These are phyloP conservation scores for Scleroderma bovista DNA, from an alignment of 768 basidiomycete species.

Conservation along the genomic window DNA sequence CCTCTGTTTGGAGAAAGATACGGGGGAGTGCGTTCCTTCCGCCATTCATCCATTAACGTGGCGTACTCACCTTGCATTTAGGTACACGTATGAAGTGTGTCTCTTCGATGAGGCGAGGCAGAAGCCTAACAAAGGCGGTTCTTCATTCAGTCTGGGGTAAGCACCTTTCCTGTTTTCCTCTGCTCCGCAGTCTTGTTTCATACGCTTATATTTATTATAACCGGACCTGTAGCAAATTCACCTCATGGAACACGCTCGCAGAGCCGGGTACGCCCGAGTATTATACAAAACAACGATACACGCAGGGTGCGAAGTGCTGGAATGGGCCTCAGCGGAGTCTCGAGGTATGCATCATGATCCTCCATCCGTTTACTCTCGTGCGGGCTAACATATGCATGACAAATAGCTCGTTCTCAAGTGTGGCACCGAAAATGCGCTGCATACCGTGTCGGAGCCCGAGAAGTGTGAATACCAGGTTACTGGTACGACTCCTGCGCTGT, in stretches of 20 bases:
- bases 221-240: constrained; percentile 51
- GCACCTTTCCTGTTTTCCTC: constrained; percentile 19
- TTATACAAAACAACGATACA: constrained; percentile 80
- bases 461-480: constrained; percentile 94
- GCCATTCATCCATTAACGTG: not conserved
- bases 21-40: constrained; percentile 76
- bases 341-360: constrained; percentile 43
- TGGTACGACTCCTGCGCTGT: constrained; percentile 81
- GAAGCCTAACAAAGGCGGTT: constrained; percentile 77
- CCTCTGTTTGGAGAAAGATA: constrained; percentile 71
- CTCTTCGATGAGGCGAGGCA: constrained; percentile 86
- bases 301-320: constrained; percentile 87
- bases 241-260: constrained; percentile 67
- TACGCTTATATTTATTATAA: not conserved
- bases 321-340: constrained; percentile 91
- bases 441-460: constrained; percentile 81
- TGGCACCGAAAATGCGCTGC: constrained; percentile 77
- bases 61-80: constrained; percentile 27
- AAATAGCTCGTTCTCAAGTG: constrained; percentile 74
- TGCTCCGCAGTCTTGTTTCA: not conserved
- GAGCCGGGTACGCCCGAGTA: constrained; percentile 61
- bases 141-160: constrained; percentile 77
- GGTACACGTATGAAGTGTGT: constrained; percentile 93
- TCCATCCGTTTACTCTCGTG: not conserved
- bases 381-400: not conserved